Percentiles rank a stretch among this genome's conserved stretches.
phyloP scores from a whole-genome alignment of 768 basidiomycete genomes.

The Tulasnella sp. region DNA sequence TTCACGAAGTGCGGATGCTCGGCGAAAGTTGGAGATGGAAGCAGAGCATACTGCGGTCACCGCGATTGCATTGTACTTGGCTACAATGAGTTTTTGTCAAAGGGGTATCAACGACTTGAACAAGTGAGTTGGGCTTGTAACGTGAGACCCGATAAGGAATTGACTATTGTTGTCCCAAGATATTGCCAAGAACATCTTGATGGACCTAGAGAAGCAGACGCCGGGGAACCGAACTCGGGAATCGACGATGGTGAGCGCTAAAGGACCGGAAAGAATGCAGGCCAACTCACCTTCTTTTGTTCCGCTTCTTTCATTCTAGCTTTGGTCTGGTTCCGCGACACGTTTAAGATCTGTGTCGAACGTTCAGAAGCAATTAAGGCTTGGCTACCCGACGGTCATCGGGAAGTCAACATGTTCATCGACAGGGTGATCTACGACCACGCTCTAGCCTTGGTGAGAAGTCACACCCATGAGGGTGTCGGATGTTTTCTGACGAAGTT shows the following conservation, averaged over 20 bases:
- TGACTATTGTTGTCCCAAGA: background rate
- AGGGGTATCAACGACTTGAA: constrained; percentile 80
- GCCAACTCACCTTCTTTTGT: constrained; percentile 19
- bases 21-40: constrained; percentile 71
- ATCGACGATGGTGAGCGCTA: constrained; percentile 66
- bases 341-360: constrained; percentile 92
- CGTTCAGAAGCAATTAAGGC: constrained; percentile 85
- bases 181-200: constrained; percentile 61
- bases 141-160: background rate
- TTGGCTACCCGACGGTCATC: constrained; percentile 69
- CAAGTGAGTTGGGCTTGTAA: constrained; percentile 27
- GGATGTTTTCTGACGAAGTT: constrained; percentile 4
- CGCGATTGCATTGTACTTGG: constrained; percentile 84
- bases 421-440: constrained; percentile 93
- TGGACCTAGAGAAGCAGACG: constrained; percentile 70
- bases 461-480: constrained; percentile 12
- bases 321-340: constrained; percentile 84
- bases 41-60: constrained; percentile 81
- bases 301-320: constrained; percentile 44
- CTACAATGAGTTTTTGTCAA: constrained; percentile 87
- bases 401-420: constrained; percentile 81
- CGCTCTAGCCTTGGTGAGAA: constrained; percentile 74
- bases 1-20: constrained; percentile 61
- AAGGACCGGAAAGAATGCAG: background rate
- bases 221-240: constrained; percentile 68